Evolutionary conservation across 192 early-diverging fungal genomes (phyloP).

Genomic region (Funneliformis mosseae): DNA sequence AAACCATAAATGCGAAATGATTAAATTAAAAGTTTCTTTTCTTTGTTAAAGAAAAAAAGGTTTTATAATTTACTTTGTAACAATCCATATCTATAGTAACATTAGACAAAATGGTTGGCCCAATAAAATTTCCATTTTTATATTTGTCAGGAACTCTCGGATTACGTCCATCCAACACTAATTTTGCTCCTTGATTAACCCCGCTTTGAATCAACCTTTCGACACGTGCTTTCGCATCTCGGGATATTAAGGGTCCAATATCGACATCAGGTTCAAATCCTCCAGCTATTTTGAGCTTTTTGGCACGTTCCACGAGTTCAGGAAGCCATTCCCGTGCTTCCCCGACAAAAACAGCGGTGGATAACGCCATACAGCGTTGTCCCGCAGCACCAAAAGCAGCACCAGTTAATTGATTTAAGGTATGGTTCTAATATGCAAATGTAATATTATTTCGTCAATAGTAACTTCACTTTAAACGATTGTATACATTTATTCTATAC

Average conservation of each 20-base stretch:
- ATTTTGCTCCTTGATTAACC: conserved; percentile 81
- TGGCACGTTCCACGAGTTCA: conserved; percentile 87
- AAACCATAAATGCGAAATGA: conserved; percentile 25
- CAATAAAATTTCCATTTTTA: conserved; percentile 93
- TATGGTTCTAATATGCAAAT: conserved; percentile 62
- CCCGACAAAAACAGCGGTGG: conserved; percentile 90
- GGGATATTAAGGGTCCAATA: conserved; percentile 88
- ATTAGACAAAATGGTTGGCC: conserved; percentile 85
- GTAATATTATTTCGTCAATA: neutral
- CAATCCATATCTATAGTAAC: conserved; percentile 81
- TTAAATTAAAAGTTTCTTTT: no score
- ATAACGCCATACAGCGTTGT: conserved; percentile 97
- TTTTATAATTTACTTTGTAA: conserved; percentile 53
- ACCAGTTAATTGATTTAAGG: conserved; percentile 89
- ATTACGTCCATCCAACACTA: conserved; percentile 89
- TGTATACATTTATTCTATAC: neutral
- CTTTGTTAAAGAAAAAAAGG: neutral
- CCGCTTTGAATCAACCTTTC: conserved; percentile 78
- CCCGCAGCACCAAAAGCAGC: conserved; percentile 98
- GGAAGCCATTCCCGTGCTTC: conserved; percentile 81
- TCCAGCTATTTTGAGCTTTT: conserved; percentile 76
- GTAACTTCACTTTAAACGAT: neutral
- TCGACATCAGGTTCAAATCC: conserved; percentile 88
- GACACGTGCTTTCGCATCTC: conserved; percentile 74
- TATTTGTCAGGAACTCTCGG: conserved; percentile 66